phyloP scores from a whole-genome alignment of 2,329 filamentous ascomycete species.

The Bisporella sp. region DNA sequence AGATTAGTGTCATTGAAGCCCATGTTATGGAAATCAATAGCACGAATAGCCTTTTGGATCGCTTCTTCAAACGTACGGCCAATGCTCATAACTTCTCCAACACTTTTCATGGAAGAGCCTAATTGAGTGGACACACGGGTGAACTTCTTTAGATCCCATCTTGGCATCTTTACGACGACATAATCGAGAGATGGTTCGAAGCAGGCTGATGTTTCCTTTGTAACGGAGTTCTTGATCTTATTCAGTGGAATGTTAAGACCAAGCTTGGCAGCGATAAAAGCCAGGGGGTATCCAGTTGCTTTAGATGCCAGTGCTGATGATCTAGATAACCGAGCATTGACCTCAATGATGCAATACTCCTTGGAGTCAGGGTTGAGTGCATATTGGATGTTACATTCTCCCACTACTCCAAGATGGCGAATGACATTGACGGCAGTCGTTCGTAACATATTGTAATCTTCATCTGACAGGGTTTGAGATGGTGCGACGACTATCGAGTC shows the following conservation, averaged over 20 bases:
- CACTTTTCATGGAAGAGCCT: slow-evolving; percentile 98
- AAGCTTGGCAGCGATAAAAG: slow-evolving; percentile 94
- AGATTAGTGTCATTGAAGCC: slow-evolving; percentile 69
- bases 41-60: slow-evolving; percentile 94
- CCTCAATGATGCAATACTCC: slow-evolving; percentile 99
- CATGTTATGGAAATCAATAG: slow-evolving; percentile 90
- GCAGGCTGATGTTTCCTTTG: slow-evolving; percentile 91
- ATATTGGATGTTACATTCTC: slow-evolving; percentile 99
- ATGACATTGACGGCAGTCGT: slow-evolving; percentile 97
- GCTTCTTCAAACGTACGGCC: slow-evolving; percentile 96
- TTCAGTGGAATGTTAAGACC: slow-evolving; percentile 92
- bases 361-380: slow-evolving; percentile 90
- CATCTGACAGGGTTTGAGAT: slow-evolving; percentile 91
- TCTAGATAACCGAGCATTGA: slow-evolving; percentile 91
- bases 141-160: slow-evolving; percentile 99
- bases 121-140: slow-evolving; percentile 92
- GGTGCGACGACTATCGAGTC: slow-evolving; percentile 98
- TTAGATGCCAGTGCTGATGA: slow-evolving; percentile 96
- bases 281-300: slow-evolving; percentile 91
- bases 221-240: slow-evolving; percentile 94
- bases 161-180: slow-evolving; percentile 95
- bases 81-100: slow-evolving; percentile 98
- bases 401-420: slow-evolving; percentile 91
- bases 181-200: slow-evolving; percentile 98
- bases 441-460: slow-evolving; percentile 98